Percentiles rank a stretch among this genome's conserved stretches.
These are phyloP conservation scores for Penicillium sp. DNA, from an alignment of 2,329 filamentous ascomycete genomes.

Conservation along the genomic window DNA sequence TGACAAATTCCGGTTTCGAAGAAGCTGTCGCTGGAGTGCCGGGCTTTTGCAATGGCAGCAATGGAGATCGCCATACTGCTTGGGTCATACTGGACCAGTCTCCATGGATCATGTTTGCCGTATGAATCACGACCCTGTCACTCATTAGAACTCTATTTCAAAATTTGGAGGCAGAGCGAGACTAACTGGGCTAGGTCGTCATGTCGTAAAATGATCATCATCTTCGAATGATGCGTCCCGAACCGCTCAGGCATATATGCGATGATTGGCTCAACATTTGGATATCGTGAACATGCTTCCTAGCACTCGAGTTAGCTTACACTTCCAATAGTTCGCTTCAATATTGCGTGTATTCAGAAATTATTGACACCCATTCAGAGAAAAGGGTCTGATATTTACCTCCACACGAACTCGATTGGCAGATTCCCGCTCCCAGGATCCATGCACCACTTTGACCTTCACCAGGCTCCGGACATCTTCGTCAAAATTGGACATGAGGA, in stretches of 20 bases:
- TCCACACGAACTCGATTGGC: conserved; percentile 62
- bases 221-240: conserved; percentile 86
- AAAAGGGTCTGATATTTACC: conserved; percentile 48
- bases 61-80: conserved; percentile 77
- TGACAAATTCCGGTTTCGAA: conserved; percentile 55
- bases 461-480: conserved; percentile 60
- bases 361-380: background rate
- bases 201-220: conserved; percentile 81
- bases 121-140: conserved; percentile 74
- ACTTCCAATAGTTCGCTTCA: background rate
- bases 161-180: too few relatives aligned
- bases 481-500: conserved; percentile 66
- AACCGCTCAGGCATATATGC: conserved; percentile 84
- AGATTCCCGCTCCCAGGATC: conserved; percentile 72
- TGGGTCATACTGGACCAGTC: conserved; percentile 92
- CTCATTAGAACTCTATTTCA: conserved; percentile 13
- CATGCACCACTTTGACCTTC: conserved; percentile 66
- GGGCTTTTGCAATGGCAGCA: conserved; percentile 60
- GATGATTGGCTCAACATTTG: conserved; percentile 72
- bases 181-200: conserved; percentile 72
- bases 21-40: conserved; percentile 11
- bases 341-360: background rate
- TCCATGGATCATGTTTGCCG: conserved; percentile 85
- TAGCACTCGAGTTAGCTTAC: conserved; percentile 40
- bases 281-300: conserved; percentile 65